Percentiles rank a stretch among this genome's conserved stretches.
Conservation (phyloP, 495 filamentous ascomycete species). For the Penicillium bovifimosum region DNA sequence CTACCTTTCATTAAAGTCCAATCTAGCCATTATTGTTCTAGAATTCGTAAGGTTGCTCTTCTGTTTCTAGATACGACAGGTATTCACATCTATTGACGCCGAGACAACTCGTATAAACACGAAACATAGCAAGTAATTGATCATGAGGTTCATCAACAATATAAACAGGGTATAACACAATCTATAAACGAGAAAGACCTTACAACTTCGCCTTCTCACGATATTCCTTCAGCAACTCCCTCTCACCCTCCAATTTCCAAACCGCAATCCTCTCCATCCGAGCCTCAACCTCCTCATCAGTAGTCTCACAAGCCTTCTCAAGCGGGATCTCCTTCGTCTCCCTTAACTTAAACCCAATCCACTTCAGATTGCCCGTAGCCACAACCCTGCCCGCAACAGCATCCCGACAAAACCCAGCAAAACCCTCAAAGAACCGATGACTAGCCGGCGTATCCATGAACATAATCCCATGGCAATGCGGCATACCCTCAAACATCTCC, state of each 20-base stretch:
- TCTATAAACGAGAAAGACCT: background rate
- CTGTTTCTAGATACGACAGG: too few relatives aligned
- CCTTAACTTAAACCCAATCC: slow-evolving; percentile 50
- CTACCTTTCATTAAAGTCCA: background rate
- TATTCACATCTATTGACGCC: too few relatives aligned
- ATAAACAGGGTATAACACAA: background rate
- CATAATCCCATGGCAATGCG: slow-evolving; percentile 73
- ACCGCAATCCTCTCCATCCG: slow-evolving; percentile 45
- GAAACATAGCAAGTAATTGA: background rate
- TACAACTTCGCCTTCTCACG: slow-evolving; percentile 46
- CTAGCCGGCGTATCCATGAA: slow-evolving; percentile 47
- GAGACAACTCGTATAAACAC: too few relatives aligned
- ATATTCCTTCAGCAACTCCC: slow-evolving; percentile 35
- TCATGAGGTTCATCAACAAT: background rate
- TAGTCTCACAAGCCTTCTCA: slow-evolving; percentile 41
- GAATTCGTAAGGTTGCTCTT: background rate
- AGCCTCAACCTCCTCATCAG: slow-evolving; percentile 47
- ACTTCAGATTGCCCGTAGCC: slow-evolving; percentile 30
- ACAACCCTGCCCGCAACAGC: slow-evolving; percentile 29
- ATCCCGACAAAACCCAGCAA: slow-evolving; percentile 50
- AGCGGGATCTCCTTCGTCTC: slow-evolving; percentile 49
- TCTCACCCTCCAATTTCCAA: slow-evolving; percentile 41
- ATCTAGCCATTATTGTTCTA: background rate
- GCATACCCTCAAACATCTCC: slow-evolving; percentile 82
- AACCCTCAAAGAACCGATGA: slow-evolving; percentile 48